phyloP scores from a whole-genome alignment of 306 rosid genomes.

The Crataegus laevigata region DNA sequence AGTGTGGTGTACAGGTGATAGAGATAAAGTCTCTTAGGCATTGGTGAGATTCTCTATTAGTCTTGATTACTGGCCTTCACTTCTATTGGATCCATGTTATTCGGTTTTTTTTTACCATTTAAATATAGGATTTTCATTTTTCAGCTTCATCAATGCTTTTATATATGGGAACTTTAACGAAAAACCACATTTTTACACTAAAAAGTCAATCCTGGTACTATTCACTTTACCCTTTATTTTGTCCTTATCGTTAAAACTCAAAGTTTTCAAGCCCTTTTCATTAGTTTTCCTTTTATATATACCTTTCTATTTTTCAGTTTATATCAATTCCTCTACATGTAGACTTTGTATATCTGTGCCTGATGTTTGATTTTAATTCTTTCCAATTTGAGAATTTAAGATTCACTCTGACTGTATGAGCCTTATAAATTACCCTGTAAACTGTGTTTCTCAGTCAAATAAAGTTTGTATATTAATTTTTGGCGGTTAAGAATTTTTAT shows the following conservation, averaged over 20 bases:
- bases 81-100: not conserved
- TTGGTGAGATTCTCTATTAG: constrained; percentile 38
- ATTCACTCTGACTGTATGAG: not conserved
- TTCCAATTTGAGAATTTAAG: not conserved
- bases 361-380: not conserved
- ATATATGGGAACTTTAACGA: too few relatives aligned
- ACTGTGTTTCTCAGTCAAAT: not conserved
- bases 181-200: too few relatives aligned
- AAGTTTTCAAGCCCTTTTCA: too few relatives aligned
- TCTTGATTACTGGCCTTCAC: constrained; percentile 3
- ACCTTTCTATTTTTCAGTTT: not conserved
- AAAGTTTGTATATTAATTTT: not conserved
- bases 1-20: constrained; percentile 54
- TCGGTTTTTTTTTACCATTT: not conserved
- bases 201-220: too few relatives aligned
- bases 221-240: too few relatives aligned
- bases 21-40: constrained; percentile 67
- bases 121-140: not conserved
- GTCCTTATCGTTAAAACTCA: too few relatives aligned
- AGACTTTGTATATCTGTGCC: not conserved
- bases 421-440: not conserved
- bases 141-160: not conserved
- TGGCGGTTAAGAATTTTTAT: not conserved
- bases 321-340: not conserved
- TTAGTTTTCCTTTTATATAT: too few relatives aligned